Conservation (phyloP, 2,329 filamentous ascomycete genomes). For the Paramyrothecium roridum region DNA sequence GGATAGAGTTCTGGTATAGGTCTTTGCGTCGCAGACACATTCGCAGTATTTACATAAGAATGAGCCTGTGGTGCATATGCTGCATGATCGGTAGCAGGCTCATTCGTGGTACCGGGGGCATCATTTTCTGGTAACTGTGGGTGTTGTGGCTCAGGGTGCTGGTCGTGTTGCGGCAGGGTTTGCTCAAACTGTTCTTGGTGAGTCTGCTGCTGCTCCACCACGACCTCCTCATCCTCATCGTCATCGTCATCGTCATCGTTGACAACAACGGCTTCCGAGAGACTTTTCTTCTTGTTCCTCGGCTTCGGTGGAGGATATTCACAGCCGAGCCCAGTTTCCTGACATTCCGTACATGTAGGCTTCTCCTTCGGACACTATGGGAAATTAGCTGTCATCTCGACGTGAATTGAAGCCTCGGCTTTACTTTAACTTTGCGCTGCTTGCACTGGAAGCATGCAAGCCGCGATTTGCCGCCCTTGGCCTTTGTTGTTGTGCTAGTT, state of each 20-base stretch:
- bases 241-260: slow-evolving; percentile 13
- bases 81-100: background rate
- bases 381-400: slow-evolving; percentile 10
- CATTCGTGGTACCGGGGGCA: background rate
- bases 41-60: background rate
- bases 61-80: background rate
- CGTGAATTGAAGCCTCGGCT: background rate
- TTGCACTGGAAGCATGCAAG: slow-evolving; percentile 33
- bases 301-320: slow-evolving; percentile 33
- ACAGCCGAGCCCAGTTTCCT: slow-evolving; percentile 26
- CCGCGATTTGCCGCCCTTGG: slow-evolving; percentile 24
- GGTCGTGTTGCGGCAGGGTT: slow-evolving; percentile 9
- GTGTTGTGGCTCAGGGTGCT: slow-evolving; percentile 9
- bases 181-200: slow-evolving; percentile 1
- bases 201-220: slow-evolving; percentile 9
- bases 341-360: slow-evolving; percentile 36
- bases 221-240: slow-evolving; percentile 10
- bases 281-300: slow-evolving; percentile 16
- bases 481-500: background rate
- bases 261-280: slow-evolving; percentile 12
- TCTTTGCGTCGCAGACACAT: background rate
- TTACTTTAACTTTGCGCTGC: slow-evolving; percentile 34
- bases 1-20: background rate
- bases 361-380: slow-evolving; percentile 36
- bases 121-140: background rate